phyloP scores from a whole-genome alignment of 2,329 filamentous ascomycete genomes.

The Alternaria sp. region DNA sequence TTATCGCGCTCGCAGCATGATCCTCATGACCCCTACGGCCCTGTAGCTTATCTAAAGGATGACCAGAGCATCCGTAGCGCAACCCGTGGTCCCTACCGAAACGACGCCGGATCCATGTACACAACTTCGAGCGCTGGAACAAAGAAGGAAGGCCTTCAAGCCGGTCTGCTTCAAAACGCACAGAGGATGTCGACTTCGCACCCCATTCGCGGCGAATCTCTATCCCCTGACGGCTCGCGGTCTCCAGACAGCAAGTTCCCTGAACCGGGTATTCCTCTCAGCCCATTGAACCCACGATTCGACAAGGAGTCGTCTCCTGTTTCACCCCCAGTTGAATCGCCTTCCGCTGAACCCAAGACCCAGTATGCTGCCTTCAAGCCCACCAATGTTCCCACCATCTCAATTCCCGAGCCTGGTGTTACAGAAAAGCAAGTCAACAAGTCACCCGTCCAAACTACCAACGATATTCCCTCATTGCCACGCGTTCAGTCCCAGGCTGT shows the following conservation, averaged over 20 bases:
- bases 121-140: conserved; percentile 60
- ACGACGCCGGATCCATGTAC: conserved; percentile 60
- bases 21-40: conserved; percentile 85
- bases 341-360: conserved; percentile 28
- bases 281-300: conserved; percentile 42
- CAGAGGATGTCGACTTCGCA: conserved; percentile 65
- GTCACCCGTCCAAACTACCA: conserved; percentile 32
- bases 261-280: conserved; percentile 39
- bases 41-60: conserved; percentile 64
- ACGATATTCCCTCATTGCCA: conserved; percentile 29
- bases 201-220: conserved; percentile 54
- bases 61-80: conserved; percentile 48
- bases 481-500: conserved; percentile 49
- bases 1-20: conserved; percentile 77
- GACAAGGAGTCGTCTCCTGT: conserved; percentile 21
- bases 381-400: conserved; percentile 35
- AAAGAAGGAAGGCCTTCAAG: conserved; percentile 57
- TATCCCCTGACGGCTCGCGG: conserved; percentile 42
- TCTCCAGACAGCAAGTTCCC: conserved; percentile 48
- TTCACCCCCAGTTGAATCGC: conserved; percentile 17
- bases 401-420: conserved; percentile 29
- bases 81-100: conserved; percentile 31
- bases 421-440: conserved; percentile 36
- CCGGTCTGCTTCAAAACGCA: conserved; percentile 63
- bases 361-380: conserved; percentile 50